phyloP scores from a whole-genome alignment of 2,329 filamentous ascomycete genomes.

The Fusarium goolgardi region DNA sequence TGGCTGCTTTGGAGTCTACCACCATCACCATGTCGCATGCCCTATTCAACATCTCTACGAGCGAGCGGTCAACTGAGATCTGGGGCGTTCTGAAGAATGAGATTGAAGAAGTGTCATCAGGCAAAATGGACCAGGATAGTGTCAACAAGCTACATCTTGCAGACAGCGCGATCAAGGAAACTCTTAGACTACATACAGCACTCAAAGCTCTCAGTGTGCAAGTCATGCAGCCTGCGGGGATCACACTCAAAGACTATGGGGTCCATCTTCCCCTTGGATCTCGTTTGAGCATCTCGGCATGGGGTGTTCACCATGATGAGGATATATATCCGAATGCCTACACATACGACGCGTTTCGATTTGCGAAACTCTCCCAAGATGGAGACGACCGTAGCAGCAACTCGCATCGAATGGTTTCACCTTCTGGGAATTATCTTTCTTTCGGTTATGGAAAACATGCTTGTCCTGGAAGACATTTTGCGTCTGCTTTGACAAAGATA shows the following conservation, averaged over 20 bases:
- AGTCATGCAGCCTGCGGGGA: neutral
- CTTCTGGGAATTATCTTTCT: neutral
- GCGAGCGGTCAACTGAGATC: fast-evolving
- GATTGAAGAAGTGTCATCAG: fast-evolving
- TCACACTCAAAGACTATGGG: fast-evolving
- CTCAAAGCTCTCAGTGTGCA: slow-evolving; percentile 3
- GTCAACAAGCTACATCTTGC: neutral
- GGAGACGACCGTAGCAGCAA: no score
- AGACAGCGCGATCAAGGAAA: slow-evolving; percentile 11
- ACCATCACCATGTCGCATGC: neutral
- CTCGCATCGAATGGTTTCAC: neutral
- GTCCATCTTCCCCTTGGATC: neutral
- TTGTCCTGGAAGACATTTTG: neutral
- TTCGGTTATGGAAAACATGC: neutral
- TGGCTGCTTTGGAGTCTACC: neutral
- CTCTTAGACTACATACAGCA: neutral
- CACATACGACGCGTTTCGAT: slow-evolving; percentile 1
- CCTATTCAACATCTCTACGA: neutral
- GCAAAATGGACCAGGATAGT: neutral
- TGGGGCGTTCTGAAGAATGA: neutral
- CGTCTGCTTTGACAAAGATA: neutral
- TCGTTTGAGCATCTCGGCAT: neutral
- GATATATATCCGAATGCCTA: neutral
- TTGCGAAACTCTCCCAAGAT: neutral
- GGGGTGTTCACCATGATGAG: neutral